These are phyloP conservation scores for Alternaria viburni DNA, from an alignment of 2,329 filamentous ascomycete genomes.

Conservation along the genomic window DNA sequence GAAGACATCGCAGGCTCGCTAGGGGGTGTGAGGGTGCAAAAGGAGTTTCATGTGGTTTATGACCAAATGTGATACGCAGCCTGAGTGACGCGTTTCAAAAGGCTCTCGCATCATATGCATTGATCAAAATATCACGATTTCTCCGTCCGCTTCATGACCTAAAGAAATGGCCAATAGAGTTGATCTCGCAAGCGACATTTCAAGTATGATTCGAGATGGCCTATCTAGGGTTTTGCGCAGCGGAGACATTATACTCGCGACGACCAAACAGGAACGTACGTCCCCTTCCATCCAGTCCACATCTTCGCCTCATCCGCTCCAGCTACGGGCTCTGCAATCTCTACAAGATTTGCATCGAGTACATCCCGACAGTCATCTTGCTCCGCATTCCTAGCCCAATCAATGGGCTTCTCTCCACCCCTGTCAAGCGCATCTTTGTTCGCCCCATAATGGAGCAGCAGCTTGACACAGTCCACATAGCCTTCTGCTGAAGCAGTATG, in stretches of 20 bases:
- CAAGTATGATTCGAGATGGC: neutral
- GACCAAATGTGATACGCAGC: neutral
- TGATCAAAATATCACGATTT: neutral
- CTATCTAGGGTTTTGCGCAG: neutral
- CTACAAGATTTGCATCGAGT: neutral
- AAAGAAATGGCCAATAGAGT: neutral
- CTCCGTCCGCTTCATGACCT: neutral
- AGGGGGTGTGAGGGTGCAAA: neutral
- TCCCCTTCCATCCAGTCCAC: neutral
- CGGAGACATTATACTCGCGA: neutral
- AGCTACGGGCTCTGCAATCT: neutral
- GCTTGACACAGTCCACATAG: neutral
- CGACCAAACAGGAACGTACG: neutral
- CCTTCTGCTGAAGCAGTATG: neutral
- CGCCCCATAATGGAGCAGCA: neutral
- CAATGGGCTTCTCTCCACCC: neutral
- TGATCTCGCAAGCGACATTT: neutral
- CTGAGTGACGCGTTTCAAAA: neutral
- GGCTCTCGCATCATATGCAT: neutral
- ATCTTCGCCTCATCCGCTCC: neutral
- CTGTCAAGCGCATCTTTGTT: neutral
- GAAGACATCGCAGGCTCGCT: neutral
- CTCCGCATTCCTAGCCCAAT: neutral
- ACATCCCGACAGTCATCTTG: neutral
- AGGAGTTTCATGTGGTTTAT: neutral